Evolutionary conservation across 1,284 basidiomycete species (phyloP), one percentile per base, ranked within the genome.

Genomic region (Macrocystidia cucumis): DNA sequence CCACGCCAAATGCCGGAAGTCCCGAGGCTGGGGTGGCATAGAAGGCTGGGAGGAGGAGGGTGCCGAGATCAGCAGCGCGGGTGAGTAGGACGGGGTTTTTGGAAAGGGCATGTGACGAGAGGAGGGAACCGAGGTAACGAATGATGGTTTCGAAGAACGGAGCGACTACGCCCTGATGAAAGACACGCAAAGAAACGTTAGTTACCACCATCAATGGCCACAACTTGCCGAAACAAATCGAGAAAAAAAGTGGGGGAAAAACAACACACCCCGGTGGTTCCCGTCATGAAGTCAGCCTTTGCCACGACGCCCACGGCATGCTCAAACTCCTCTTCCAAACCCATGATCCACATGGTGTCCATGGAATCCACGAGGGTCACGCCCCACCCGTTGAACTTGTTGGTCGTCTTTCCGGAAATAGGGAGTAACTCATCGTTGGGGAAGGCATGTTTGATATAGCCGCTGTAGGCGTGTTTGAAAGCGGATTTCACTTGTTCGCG

Each of bases 271-370:
- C 62, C 24, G 72, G 62, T 56, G 85, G 88, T 47, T 88, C 77
- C n/a, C 77, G 66, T 13, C 72, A 44, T 5, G 65, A 45, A 3
- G 55, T 59, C 62, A 65, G 63, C 5, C 62, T 62, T 48, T 83
- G 25, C 47, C 12, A 96, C 72, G 92, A 93, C 97, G 26, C 76
- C 54, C 9, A 82, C 65, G 0, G 92, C 89, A 8, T 85, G 70
- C 31, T 65, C 44, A 51, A 91, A 92, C 55, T 95, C 92, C 0
- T 81, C 74, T 7, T 75, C 57, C 8, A 93, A 67, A 1, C 81
- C 87, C 80, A 96, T 84, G 36, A 97, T 61, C 31, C 91, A 72
- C 62, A 98, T 78, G 3, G 86, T 85, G 56, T 97, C 93, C 22
- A 92, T 69, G 0, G 85, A 77, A 49, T 92, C 90, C 26, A 80